Evolutionary conservation across 331 rosid species (phyloP), one percentile per base, ranked within the genome.

Genomic region (Acacia pycnantha): DNA sequence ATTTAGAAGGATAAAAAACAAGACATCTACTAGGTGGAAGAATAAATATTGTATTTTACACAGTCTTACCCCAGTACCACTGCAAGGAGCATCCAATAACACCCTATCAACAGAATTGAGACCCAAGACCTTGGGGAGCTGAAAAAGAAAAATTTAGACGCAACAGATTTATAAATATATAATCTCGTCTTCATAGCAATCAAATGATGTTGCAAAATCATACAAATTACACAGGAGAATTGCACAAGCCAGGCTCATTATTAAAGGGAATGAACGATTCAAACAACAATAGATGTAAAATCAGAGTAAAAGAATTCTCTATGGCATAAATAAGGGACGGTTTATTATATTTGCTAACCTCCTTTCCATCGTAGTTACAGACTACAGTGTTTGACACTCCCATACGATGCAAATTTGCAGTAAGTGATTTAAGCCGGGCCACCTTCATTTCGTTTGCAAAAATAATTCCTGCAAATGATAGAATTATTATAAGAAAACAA

Each of bases 81-180:
- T 95, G 92, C 99, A 95, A 85, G 99, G 98, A 54, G 99, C 99
- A 89, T 95, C 99, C 86, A 95, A 81, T 50, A 95, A 83, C 47
- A 95, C 98, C 83, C 99, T 88, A 84, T 95, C 98, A 46, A 90
- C 90, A 2, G 88, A 37, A 79, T 93, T 93, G 77, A 85, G 77
- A 76, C 98, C 97, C 84, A 93, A 81, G 79, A 93, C 92, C 83
- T 88, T 93, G 11, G 99, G 99, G 78, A 95, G 98, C 98, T 95
- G 90, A 82, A 87, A 79, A 47, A 46, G 47, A 73, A 80, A 8
- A 81, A 46, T 14, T 75, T 19, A 77, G 22, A 80, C 14, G 37
- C 40, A 77, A 40, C 19, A 73, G 47, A 79, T 31, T 81, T 53
- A 82, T 48, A 69, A 67, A 35, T 4, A 44, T 41, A 18, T 58